Evolutionary conservation across 257 asterid genomes (phyloP), one percentile per base, ranked within the genome.

Genomic region (Scutellaria baicalensis): DNA sequence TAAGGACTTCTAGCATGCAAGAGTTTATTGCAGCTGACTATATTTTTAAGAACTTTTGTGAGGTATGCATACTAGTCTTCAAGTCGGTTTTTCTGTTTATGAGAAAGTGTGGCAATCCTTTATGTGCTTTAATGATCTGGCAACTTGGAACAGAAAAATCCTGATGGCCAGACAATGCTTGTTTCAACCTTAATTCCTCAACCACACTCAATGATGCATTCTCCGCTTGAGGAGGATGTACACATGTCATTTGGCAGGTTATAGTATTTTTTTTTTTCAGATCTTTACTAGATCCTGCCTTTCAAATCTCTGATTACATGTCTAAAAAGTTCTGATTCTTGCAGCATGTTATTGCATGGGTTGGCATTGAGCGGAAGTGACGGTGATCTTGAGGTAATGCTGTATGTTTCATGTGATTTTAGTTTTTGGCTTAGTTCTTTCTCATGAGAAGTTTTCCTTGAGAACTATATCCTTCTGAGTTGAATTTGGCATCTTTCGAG

Each of bases 161-260:
- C 86, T 10, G 95, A 88, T 70, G 97, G 99, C 55, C 99, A 93
- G 83, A 79, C 84, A 59, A 86, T 93, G 96, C 75, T 93, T 71
- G 95, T 90, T 62, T 91, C 97, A 65, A 93, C 97, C 63, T 80
- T 91, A 75, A 85, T 79, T 78, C 94, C 93, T 52, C 96, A 89
- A 78, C 99, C 97, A 18, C 86, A 77, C 9, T 66, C 88, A 75
- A 81, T 83, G 75, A 56, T 83, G 49, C 80, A 84, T 80, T 89
- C 96, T 20, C 89, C 94, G 13, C 52, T 71, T 73, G 99, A 87
- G 79, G 97, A 89, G 58, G 99, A 93, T 81, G 85, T 89, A 59
- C 82, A 91, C 79, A 89, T 89, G 96, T 86, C 99, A 80, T 93
- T 93, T 81, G 97, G 98, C 83, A 89, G 98, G 97, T 86, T 70